phyloP scores from a whole-genome alignment of 441 rosid species.

The Corymbia calophylla region DNA sequence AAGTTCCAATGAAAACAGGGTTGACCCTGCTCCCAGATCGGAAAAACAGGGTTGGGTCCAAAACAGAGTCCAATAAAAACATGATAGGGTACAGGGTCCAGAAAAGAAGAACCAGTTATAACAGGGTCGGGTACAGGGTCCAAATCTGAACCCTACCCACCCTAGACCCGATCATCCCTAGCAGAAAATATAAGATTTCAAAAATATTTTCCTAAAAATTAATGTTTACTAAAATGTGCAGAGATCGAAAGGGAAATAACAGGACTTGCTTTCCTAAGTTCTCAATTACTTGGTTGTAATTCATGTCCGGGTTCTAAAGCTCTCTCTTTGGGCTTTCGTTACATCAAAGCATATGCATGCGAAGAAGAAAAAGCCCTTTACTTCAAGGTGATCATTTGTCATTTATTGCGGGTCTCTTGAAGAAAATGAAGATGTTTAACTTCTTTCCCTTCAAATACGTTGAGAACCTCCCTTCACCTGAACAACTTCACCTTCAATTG shows the following conservation, averaged over 20 bases:
- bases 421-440: background rate
- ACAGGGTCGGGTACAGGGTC: too few species aligned
- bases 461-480: background rate
- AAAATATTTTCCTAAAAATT: rapidly evolving
- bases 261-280: background rate
- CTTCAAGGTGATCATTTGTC: background rate
- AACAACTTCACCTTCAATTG: background rate
- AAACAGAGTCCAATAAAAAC: too few species aligned
- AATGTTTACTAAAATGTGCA: background rate
- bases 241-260: background rate
- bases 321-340: background rate
- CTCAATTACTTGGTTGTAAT: background rate
- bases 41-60: too few species aligned
- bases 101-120: too few species aligned
- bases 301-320: background rate
- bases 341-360: background rate
- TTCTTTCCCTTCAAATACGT: background rate
- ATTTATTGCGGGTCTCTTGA: background rate
- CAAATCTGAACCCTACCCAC: too few species aligned
- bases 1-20: too few species aligned
- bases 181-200: rapidly evolving
- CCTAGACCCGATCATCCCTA: too few species aligned
- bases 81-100: too few species aligned
- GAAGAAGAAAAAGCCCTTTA: background rate
- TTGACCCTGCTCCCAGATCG: too few species aligned